phyloP scores from a whole-genome alignment of 2,329 filamentous ascomycete genomes.

The Hypoxylon sp. region DNA sequence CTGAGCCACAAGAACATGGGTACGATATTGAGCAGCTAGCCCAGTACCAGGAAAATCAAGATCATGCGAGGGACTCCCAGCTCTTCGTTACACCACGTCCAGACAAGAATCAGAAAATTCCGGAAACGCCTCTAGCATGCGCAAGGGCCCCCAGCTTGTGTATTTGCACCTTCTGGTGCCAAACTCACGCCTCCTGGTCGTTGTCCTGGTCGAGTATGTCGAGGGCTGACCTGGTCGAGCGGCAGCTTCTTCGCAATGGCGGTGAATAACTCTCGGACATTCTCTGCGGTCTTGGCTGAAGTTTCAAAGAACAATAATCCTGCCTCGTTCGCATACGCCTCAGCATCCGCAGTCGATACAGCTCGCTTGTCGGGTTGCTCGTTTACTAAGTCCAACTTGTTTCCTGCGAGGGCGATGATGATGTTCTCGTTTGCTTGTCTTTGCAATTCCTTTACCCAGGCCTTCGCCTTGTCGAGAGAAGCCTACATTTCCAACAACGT shows the following conservation, averaged over 20 bases:
- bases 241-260: slow-evolving; percentile 98
- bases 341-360: slow-evolving; percentile 88
- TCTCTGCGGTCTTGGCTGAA: slow-evolving; percentile 96
- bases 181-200: slow-evolving; percentile 71
- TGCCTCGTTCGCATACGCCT: slow-evolving; percentile 94
- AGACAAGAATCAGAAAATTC: slow-evolving; percentile 38
- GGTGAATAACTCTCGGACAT: slow-evolving; percentile 95
- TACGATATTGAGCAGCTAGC: slow-evolving; percentile 27
- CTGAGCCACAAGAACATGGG: slow-evolving; percentile 25
- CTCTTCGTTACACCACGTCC: slow-evolving; percentile 37
- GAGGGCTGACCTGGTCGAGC: slow-evolving; percentile 93
- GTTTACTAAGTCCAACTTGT: slow-evolving; percentile 96
- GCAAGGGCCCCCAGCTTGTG: slow-evolving; percentile 69
- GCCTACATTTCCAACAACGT: slow-evolving; percentile 69
- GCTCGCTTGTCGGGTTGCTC: slow-evolving; percentile 97
- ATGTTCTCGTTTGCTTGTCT: slow-evolving; percentile 99
- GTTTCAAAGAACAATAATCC: slow-evolving; percentile 98
- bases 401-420: slow-evolving; percentile 96
- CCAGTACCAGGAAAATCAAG: slow-evolving; percentile 29
- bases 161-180: slow-evolving; percentile 69
- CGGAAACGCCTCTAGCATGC: slow-evolving; percentile 64
- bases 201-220: slow-evolving; percentile 80
- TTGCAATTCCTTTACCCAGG: slow-evolving; percentile 99
- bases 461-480: slow-evolving; percentile 98
- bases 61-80: slow-evolving; percentile 31